A percentile compares a stretch with the other conserved stretches of the same genome.
These are phyloP conservation scores for Chrysosporium queenslandicum DNA, from an alignment of 2,329 filamentous ascomycete species.

Conservation along the genomic window DNA sequence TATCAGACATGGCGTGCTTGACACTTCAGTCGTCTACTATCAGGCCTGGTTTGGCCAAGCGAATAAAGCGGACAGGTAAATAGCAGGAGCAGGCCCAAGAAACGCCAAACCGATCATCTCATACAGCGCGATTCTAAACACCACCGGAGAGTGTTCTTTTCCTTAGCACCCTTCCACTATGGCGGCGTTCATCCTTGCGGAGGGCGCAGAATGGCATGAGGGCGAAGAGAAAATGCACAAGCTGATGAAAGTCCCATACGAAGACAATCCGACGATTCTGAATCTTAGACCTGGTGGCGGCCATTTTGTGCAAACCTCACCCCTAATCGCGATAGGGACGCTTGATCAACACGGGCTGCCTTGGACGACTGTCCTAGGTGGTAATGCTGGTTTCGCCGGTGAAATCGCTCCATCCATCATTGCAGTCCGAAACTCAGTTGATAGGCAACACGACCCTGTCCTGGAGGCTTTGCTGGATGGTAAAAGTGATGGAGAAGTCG, in stretches of 20 bases:
- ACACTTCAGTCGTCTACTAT: no score
- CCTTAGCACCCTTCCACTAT: not conserved
- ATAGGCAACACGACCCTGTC: slow-evolving; percentile 58
- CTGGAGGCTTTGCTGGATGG: slow-evolving; percentile 50
- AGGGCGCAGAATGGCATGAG: slow-evolving; percentile 44
- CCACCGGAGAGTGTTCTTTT: no score
- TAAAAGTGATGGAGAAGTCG: slow-evolving; percentile 37
- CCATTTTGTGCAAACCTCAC: slow-evolving; percentile 50
- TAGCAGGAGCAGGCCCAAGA: no score
- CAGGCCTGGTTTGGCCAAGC: no score
- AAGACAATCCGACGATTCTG: slow-evolving; percentile 56
- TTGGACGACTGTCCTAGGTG: slow-evolving; percentile 74
- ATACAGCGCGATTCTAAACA: no score
- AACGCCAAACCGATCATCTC: no score
- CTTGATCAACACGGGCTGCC: slow-evolving; percentile 55
- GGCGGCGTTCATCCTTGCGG: slow-evolving; percentile 18
- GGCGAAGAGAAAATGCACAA: slow-evolving; percentile 58
- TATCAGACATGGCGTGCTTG: no score
- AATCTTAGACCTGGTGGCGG: slow-evolving; percentile 54
- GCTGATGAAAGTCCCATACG: slow-evolving; percentile 48
- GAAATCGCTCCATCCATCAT: slow-evolving; percentile 53
- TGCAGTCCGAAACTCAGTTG: slow-evolving; percentile 53
- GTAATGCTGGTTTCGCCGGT: slow-evolving; percentile 56
- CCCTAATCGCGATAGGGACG: slow-evolving; percentile 63
- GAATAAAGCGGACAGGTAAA: no score